These are phyloP conservation scores for Turritis glabra DNA, from an alignment of 345 rosid species.

Conservation along the genomic window DNA sequence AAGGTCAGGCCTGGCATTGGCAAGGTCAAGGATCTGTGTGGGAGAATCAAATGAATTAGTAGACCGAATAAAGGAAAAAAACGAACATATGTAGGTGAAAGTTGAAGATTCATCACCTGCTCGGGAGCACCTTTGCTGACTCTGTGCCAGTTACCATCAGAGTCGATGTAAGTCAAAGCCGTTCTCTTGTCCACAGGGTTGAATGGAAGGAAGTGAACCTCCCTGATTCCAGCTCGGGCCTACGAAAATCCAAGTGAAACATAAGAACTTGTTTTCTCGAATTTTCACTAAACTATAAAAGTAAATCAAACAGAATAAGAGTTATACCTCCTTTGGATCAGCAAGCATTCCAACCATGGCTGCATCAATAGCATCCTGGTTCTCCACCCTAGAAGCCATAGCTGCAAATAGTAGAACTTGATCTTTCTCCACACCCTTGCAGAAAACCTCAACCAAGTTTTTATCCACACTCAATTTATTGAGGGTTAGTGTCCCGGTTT, in stretches of 20 bases:
- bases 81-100: neutral
- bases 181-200: conserved; percentile 66
- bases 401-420: conserved; percentile 44
- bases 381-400: conserved; percentile 45
- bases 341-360: conserved; percentile 55
- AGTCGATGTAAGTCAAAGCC: conserved; percentile 59
- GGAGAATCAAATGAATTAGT: conserved; percentile 16
- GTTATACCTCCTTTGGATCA: conserved; percentile 47
- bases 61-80: conserved; percentile 2
- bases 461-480: conserved; percentile 44
- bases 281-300: neutral
- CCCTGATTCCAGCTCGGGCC: conserved; percentile 61
- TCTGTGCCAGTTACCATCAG: conserved; percentile 58
- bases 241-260: conserved; percentile 18
- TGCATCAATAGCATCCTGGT: conserved; percentile 51
- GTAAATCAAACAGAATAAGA: conserved; percentile 11
- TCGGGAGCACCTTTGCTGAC: conserved; percentile 69
- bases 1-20: conserved; percentile 55
- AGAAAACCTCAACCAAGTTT: conserved; percentile 44
- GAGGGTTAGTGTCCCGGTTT: conserved; percentile 46
- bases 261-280: conserved; percentile 13
- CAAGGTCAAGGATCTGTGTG: conserved; percentile 47
- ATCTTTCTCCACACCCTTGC: conserved; percentile 45
- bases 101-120: conserved; percentile 34
- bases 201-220: conserved; percentile 56